These are phyloP conservation scores for Salix viminalis DNA, from an alignment of 345 rosid genomes.

Conservation along the genomic window DNA sequence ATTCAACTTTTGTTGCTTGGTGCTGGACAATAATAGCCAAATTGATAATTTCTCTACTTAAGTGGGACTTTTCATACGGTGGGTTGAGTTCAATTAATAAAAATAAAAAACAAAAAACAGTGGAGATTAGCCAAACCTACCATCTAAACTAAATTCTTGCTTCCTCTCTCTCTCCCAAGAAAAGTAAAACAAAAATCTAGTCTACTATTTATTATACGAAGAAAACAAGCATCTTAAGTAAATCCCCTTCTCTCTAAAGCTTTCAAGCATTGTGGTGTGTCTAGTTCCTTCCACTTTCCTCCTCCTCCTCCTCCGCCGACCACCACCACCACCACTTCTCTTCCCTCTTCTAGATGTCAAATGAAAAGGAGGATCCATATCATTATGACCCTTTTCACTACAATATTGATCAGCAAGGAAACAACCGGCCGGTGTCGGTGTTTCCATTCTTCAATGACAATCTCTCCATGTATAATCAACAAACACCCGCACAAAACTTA, in stretches of 20 bases:
- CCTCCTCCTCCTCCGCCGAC: background rate
- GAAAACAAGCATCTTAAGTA: background rate
- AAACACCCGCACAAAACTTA: background rate
- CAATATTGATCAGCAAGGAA: slow-evolving; percentile 11
- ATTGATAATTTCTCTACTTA: background rate
- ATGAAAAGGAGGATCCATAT: slow-evolving; percentile 21
- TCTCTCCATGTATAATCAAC: slow-evolving; percentile 13
- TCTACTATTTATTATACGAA: background rate
- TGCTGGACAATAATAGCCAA: background rate
- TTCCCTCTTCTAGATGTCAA: slow-evolving; percentile 21
- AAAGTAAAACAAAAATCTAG: background rate
- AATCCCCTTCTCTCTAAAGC: background rate
- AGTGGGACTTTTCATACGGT: background rate
- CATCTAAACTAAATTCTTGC: background rate
- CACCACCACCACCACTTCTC: background rate
- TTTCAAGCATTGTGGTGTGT: background rate
- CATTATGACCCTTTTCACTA: slow-evolving; percentile 31
- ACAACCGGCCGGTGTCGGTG: slow-evolving; percentile 6
- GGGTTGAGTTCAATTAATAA: background rate
- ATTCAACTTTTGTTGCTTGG: background rate
- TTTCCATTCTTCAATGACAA: slow-evolving; percentile 24
- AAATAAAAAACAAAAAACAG: background rate
- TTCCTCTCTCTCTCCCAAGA: background rate
- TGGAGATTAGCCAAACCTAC: slow-evolving; percentile 1
- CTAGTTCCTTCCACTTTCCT: background rate